These are phyloP conservation scores for Saccharomyces kudriavzevii DNA, from an alignment of 805 yeast species.

Conservation along the genomic window DNA sequence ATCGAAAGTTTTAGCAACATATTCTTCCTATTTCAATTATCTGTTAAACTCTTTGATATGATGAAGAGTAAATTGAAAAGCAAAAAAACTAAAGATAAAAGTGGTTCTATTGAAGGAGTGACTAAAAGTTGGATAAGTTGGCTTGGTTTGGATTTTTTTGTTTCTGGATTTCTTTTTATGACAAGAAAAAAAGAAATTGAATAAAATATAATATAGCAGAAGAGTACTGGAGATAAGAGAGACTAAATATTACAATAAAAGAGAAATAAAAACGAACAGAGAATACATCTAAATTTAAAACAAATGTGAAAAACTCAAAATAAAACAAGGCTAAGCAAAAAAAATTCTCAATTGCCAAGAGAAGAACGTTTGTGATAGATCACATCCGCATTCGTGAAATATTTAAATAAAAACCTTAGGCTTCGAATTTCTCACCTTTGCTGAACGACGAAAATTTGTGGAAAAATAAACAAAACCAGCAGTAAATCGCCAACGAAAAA, in stretches of 20 bases:
- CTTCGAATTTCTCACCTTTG: not conserved
- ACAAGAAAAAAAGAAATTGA: not conserved
- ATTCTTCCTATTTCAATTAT: constrained; percentile 1
- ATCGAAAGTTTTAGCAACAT: constrained; percentile 1
- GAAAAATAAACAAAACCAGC: not conserved
- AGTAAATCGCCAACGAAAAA: not conserved
- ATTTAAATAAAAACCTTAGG: not conserved
- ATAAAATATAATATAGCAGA: not conserved
- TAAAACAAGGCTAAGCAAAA: not conserved
- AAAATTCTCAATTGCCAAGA: not conserved
- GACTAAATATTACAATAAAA: not conserved
- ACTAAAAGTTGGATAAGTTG: constrained; percentile 21
- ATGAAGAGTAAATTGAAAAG: not conserved
- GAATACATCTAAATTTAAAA: not conserved
- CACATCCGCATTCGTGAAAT: not conserved
- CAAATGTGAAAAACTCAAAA: not conserved
- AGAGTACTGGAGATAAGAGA: not conserved
- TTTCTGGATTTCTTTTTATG: not conserved
- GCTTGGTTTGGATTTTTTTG: not conserved
- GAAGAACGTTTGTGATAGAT: not conserved
- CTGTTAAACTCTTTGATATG: not conserved
- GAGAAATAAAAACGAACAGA: not conserved
- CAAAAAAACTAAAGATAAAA: not conserved
- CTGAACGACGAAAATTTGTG: not conserved
- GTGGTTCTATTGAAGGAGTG: constrained; percentile 16